Evolutionary conservation across 2,329 filamentous ascomycete genomes (phyloP), one percentile per base, ranked within the genome.

Genomic region (Kalaharituber pfeilii): DNA sequence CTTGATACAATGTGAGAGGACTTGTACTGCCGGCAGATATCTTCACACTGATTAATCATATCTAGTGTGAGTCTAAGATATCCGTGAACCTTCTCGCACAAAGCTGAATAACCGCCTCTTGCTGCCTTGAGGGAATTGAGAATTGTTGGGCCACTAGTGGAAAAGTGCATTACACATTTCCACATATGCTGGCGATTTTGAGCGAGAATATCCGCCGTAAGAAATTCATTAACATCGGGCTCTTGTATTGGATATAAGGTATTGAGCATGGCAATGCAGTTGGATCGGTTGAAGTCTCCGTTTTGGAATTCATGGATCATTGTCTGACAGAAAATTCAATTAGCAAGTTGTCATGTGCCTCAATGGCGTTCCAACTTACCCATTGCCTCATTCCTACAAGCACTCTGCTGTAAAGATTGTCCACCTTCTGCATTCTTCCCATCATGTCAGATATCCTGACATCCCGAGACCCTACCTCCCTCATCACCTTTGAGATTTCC

Each of bases 181-280:
- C 80, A 81, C 66, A 80, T 81, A 5, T 70, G 71, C 28, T 76
- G 72, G n/a, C 79, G 75, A 62, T 82, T 77, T 11, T 69, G 68
- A 55, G 72, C 71, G 53, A 82, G 68, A 5, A 74, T 70, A 25
- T 71, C 66, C 2, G 69, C 51, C 75, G 71, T 26, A 71, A 67
- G 8, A 75, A 77, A 4, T 74, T 75, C 44, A 70, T 69, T 15
- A 62, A 61, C 47, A 67, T 66, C 22, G 67, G 66, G 11, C 67
- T 66, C 44, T 70, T 69, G 70, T 1, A 79, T 78, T 6, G 79
- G 79, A 59, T 81, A 78, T 27, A 82, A 69, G 8, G 79, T 82
- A 67, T 82, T 82, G 51, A 82, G 73, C 73, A 82, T 79, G 52
- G 77, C 79, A 59, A 81, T 71, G 63, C 79, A 80, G 64, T 81